Percentiles rank a stretch among this genome's conserved stretches.
Conservation (phyloP, 768 basidiomycete species). For the Lepiota brunneoincarnata region DNA sequence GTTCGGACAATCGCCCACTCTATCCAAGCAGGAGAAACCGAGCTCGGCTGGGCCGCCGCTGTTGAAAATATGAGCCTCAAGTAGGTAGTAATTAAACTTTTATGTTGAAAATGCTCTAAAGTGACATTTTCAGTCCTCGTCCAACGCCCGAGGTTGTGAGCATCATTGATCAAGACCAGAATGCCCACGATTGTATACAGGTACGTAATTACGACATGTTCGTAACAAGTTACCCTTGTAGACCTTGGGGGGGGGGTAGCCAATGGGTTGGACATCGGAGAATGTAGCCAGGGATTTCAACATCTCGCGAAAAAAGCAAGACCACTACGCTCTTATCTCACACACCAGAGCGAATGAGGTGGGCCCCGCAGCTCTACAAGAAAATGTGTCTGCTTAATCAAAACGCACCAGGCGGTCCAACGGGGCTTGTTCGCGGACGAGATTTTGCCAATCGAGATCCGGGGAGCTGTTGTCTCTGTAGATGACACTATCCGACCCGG, state of each 20-base stretch:
- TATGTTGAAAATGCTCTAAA: not conserved
- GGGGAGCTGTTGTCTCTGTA: constrained; percentile 59
- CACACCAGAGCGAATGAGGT: constrained; percentile 78
- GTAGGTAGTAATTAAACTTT: constrained; percentile 34
- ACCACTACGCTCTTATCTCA: constrained; percentile 85
- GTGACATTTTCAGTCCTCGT: constrained; percentile 49
- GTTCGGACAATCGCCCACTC: constrained; percentile 86
- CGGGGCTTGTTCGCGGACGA: constrained; percentile 80
- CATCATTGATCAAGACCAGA: constrained; percentile 50
- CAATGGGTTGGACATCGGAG: constrained; percentile 96
- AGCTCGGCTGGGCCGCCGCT: constrained; percentile 83
- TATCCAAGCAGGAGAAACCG: constrained; percentile 79
- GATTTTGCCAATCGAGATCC: constrained; percentile 82
- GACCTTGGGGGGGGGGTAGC: constrained; percentile 35
- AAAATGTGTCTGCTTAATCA: not conserved
- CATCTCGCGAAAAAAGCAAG: constrained; percentile 80
- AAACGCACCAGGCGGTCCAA: constrained; percentile 48
- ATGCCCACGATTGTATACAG: constrained; percentile 78
- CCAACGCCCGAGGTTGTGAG: constrained; percentile 69
- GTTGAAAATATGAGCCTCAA: constrained; percentile 83
- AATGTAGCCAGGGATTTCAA: constrained; percentile 81
- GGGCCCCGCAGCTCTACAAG: constrained; percentile 3
- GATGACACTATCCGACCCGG: constrained; percentile 91
- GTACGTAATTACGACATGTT: constrained; percentile 28
- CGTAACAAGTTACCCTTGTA: not conserved